These are phyloP conservation scores for Verticillium tricorpus DNA, from an alignment of 2,329 filamentous ascomycete genomes.

Conservation along the genomic window DNA sequence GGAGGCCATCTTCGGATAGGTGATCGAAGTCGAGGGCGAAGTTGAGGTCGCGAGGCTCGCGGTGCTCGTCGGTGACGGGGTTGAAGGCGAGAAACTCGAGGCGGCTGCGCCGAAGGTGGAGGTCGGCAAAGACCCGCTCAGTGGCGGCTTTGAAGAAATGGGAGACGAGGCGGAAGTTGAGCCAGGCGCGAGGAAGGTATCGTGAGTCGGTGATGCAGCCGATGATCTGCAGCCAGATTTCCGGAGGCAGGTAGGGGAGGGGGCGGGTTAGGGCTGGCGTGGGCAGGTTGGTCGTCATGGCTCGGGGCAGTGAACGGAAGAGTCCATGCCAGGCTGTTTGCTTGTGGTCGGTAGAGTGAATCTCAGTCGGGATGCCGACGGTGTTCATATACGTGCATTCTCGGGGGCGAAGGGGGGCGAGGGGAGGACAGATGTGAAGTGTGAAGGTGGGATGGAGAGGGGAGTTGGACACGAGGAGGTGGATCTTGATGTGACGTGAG, in stretches of 20 bases:
- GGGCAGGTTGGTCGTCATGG: neutral
- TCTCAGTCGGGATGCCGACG: neutral
- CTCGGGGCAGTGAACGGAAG: neutral
- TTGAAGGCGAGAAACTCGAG: constrained; percentile 6
- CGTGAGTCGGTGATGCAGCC: constrained; percentile 9
- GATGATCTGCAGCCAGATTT: constrained; percentile 11
- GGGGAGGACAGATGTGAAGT: neutral
- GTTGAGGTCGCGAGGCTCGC: neutral
- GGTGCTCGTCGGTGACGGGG: constrained; percentile 1
- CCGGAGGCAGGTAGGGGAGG: constrained; percentile 8
- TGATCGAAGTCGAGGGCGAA: constrained; percentile 6
- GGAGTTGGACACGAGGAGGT: neutral
- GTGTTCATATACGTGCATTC: neutral
- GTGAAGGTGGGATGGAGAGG: neutral
- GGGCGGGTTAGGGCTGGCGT: neutral
- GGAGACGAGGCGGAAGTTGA: constrained; percentile 12
- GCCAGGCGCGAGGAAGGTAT: constrained; percentile 11
- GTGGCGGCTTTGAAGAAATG: constrained; percentile 8
- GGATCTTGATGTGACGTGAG: neutral
- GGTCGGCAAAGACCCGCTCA: constrained; percentile 8
- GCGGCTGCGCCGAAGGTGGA: constrained; percentile 8
- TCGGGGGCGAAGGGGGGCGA: neutral
- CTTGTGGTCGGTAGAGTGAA: neutral
- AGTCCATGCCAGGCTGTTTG: neutral
- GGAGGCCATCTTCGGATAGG: constrained; percentile 3